Conservation (phyloP, 192 early-diverging fungal species). For the Dissophora globulifera region DNA sequence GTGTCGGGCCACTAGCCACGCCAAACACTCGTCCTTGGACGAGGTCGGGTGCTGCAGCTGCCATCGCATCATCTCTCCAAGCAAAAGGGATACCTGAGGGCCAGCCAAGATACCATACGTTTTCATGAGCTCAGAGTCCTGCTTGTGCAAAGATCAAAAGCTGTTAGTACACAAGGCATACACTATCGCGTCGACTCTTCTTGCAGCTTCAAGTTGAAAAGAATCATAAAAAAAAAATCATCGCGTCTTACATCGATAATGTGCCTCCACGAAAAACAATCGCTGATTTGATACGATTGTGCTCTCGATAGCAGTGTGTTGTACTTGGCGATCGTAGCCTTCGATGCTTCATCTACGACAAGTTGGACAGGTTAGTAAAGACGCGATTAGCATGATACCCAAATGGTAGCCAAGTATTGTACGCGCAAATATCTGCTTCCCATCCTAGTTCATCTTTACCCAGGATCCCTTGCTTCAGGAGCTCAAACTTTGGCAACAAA, state of each 20-base stretch:
- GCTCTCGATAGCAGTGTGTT: constrained; percentile 37
- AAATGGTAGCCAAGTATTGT: too few relatives aligned
- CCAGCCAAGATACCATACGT: too few relatives aligned
- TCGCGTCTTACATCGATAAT: constrained; percentile 52
- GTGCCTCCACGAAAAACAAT: constrained; percentile 55
- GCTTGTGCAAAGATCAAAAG: too few relatives aligned
- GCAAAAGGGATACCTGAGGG: too few relatives aligned
- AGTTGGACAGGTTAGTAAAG: background rate
- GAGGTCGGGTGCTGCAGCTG: constrained; percentile 80
- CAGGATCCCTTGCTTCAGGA: constrained; percentile 26
- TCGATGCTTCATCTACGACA: constrained; percentile 8
- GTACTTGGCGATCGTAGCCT: constrained; percentile 41
- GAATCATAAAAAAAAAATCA: too few relatives aligned
- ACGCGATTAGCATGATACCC: background rate
- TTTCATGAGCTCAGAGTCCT: too few relatives aligned
- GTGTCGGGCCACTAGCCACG: constrained; percentile 60
- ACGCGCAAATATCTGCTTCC: too few relatives aligned
- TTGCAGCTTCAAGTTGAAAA: too few relatives aligned
- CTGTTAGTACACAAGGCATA: too few relatives aligned
- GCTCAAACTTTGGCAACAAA: constrained; percentile 48
- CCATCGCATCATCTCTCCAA: constrained; percentile 68
- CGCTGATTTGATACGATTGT: constrained; percentile 45
- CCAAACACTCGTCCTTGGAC: constrained; percentile 69
- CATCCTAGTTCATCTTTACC: constrained; percentile 7
- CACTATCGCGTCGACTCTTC: too few relatives aligned